Conservation (phyloP, 306 rosid genomes). For the Betula pendula region DNA sequence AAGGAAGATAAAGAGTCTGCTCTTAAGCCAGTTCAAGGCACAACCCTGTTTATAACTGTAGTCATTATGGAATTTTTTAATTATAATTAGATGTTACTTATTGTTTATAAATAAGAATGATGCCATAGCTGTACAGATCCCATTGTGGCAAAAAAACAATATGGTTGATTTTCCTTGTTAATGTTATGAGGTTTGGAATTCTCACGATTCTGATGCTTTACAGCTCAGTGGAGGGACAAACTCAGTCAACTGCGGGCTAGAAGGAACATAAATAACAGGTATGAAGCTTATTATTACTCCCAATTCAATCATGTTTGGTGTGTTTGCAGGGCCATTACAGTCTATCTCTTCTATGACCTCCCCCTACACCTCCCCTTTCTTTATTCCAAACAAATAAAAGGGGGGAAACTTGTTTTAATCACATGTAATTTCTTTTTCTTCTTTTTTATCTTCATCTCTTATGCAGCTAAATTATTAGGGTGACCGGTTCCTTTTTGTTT, state of each 20-base stretch:
- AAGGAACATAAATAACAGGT: slow-evolving; percentile 51
- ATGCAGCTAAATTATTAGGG: not conserved
- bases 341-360: not conserved
- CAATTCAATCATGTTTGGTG: not conserved
- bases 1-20: not conserved
- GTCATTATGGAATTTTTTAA: not conserved
- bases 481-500: not conserved
- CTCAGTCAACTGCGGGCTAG: slow-evolving; percentile 54
- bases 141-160: not conserved
- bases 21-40: not conserved
- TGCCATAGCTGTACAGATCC: not conserved
- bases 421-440: not conserved
- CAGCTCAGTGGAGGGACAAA: slow-evolving; percentile 73
- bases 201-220: not conserved
- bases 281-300: not conserved
- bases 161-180: not conserved
- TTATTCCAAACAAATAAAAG: not conserved
- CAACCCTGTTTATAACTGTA: not conserved
- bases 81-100: not conserved
- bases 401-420: not conserved
- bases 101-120: not conserved
- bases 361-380: not conserved
- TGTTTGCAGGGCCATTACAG: not conserved
- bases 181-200: not conserved
- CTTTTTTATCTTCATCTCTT: not conserved